These are phyloP conservation scores for Boletus vinaceobasis DNA, from an alignment of 768 basidiomycete genomes.

Conservation along the genomic window DNA sequence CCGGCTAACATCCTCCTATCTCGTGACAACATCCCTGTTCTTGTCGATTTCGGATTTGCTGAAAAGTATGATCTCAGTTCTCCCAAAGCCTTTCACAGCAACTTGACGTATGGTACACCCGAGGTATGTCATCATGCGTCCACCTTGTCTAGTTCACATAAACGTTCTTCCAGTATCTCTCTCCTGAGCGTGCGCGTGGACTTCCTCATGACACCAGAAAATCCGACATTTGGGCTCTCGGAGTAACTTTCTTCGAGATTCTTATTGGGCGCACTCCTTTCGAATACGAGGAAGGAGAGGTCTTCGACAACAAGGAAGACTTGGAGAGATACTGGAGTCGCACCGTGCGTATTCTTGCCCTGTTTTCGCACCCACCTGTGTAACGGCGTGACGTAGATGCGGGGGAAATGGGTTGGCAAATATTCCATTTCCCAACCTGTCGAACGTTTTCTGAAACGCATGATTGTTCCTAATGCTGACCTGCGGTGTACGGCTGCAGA, in stretches of 20 bases:
- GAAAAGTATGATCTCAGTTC: slow-evolving; percentile 72
- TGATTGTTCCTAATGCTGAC: slow-evolving; percentile 83
- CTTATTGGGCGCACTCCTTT: slow-evolving; percentile 91
- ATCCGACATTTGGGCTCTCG: slow-evolving; percentile 84
- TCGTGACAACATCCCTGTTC: slow-evolving; percentile 70
- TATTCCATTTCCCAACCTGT: slow-evolving; percentile 57
- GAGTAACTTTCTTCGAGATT: slow-evolving; percentile 92
- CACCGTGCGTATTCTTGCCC: slow-evolving; percentile 47
- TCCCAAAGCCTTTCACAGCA: slow-evolving; percentile 71
- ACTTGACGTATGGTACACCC: slow-evolving; percentile 86
- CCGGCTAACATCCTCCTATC: slow-evolving; percentile 93
- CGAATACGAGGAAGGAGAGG: slow-evolving; percentile 74
- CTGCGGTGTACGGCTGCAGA: slow-evolving; percentile 67
- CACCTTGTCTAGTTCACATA: not conserved
- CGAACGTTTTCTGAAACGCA: slow-evolving; percentile 68
- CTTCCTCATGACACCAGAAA: slow-evolving; percentile 91
- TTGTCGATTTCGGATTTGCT: slow-evolving; percentile 97
- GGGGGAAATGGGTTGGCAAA: slow-evolving; percentile 81
- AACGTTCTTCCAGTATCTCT: slow-evolving; percentile 64
- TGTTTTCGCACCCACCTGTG: not conserved
- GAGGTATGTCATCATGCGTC: slow-evolving; percentile 51
- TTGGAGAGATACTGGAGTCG: slow-evolving; percentile 84
- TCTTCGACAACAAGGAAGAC: slow-evolving; percentile 74
- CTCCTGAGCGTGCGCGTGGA: slow-evolving; percentile 87
- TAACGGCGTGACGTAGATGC: slow-evolving; percentile 40